phyloP scores from a whole-genome alignment of 306 rosid genomes.

The Trifolium repens region DNA sequence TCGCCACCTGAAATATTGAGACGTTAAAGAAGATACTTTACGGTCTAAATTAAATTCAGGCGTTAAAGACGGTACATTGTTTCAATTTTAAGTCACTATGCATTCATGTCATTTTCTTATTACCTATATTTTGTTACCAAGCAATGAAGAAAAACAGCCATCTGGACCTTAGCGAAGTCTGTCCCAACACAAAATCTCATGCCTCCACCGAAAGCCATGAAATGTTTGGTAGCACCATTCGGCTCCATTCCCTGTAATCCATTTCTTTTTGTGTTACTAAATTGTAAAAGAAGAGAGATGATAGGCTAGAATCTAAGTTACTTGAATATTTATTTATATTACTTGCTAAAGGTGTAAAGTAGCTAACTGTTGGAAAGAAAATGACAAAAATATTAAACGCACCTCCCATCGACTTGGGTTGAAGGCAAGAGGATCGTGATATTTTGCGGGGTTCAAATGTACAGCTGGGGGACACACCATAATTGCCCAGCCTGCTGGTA shows the following conservation, averaged over 20 bases:
- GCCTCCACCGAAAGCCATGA: constrained; percentile 99
- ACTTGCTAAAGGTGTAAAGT: constrained; percentile 13
- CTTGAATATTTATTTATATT: background rate
- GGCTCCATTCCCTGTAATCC: constrained; percentile 64
- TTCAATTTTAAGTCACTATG: constrained; percentile 14
- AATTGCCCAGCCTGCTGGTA: constrained; percentile 93
- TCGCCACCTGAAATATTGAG: constrained; percentile 55
- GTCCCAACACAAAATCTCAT: constrained; percentile 99
- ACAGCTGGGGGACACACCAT: constrained; percentile 99
- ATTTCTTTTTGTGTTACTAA: constrained; percentile 30
- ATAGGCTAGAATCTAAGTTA: constrained; percentile 23
- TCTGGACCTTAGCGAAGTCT: constrained; percentile 89
- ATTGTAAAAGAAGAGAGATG: constrained; percentile 14
- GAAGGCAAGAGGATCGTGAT: constrained; percentile 79
- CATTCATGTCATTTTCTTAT: constrained; percentile 14
- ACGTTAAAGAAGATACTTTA: constrained; percentile 33
- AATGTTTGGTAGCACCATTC: constrained; percentile 70
- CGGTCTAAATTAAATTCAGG: background rate
- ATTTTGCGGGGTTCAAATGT: constrained; percentile 80
- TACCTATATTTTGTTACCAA: constrained; percentile 87
- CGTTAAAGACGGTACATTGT: background rate
- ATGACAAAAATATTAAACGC: constrained; percentile 23
- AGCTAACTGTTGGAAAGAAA: constrained; percentile 15
- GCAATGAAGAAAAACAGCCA: constrained; percentile 93
- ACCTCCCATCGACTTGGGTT: constrained; percentile 94